Conservation (phyloP, 2,329 filamentous ascomycete genomes). For the Drechslera avenae region DNA sequence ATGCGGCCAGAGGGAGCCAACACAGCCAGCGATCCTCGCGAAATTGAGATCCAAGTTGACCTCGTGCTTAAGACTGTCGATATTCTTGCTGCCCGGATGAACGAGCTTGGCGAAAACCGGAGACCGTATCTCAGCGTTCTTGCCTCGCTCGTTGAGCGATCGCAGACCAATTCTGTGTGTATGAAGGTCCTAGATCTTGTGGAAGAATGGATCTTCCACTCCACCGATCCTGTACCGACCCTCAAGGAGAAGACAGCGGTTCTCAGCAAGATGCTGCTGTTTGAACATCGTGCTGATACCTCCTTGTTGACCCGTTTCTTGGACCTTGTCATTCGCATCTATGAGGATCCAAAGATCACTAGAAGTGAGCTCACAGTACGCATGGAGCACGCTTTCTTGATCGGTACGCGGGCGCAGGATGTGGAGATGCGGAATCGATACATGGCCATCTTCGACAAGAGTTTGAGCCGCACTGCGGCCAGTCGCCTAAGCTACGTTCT, state of each 20-base stretch:
- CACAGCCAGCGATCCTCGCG: slow-evolving; percentile 72
- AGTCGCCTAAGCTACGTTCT: slow-evolving; percentile 88
- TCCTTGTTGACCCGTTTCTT: slow-evolving; percentile 91
- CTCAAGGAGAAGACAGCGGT: slow-evolving; percentile 99
- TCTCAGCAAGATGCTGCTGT: slow-evolving; percentile 97
- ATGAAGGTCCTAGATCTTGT: slow-evolving; percentile 93
- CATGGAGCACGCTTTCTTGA: slow-evolving; percentile 97
- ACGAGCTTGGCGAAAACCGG: slow-evolving; percentile 85
- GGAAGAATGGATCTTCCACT: slow-evolving; percentile 94
- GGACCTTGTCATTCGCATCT: slow-evolving; percentile 94
- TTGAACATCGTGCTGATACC: slow-evolving; percentile 82
- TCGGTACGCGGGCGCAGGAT: slow-evolving; percentile 89
- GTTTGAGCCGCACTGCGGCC: slow-evolving; percentile 88
- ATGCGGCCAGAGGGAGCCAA: slow-evolving; percentile 61
- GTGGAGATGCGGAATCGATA: slow-evolving; percentile 97
- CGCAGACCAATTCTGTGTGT: slow-evolving; percentile 82
- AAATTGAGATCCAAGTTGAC: slow-evolving; percentile 85
- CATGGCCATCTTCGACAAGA: slow-evolving; percentile 94
- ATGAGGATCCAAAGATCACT: slow-evolving; percentile 95
- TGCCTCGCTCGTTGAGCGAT: slow-evolving; percentile 93
- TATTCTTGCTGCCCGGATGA: slow-evolving; percentile 89
- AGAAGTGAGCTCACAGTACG: slow-evolving; percentile 94
- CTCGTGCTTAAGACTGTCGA: slow-evolving; percentile 96
- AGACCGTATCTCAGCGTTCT: slow-evolving; percentile 94
- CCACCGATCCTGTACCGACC: slow-evolving; percentile 92